phyloP scores from a whole-genome alignment of 805 yeast genomes.

The Lachancea meyersii region DNA sequence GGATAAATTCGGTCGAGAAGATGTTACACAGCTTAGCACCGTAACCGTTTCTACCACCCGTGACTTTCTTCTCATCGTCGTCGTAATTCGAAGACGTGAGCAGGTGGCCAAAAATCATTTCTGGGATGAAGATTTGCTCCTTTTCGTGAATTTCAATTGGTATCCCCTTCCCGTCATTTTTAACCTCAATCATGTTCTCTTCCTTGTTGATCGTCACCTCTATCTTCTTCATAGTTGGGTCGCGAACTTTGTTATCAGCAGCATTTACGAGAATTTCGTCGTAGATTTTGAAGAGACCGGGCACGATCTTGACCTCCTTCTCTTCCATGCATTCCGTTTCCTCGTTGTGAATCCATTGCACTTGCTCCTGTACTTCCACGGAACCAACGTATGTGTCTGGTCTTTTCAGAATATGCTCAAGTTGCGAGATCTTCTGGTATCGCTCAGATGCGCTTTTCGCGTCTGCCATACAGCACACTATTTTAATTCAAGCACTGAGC shows the following conservation, averaged over 20 bases:
- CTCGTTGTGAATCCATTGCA: conserved; percentile 81
- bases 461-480: conserved; percentile 10
- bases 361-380: conserved; percentile 70
- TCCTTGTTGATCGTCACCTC: conserved; percentile 79
- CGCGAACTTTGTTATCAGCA: conserved; percentile 96
- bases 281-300: conserved; percentile 92
- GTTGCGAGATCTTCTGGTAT: conserved; percentile 88
- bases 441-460: conserved; percentile 53
- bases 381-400: conserved; percentile 98
- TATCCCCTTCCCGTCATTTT: conserved; percentile 92
- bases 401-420: conserved; percentile 92
- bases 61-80: conserved; percentile 89
- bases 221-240: conserved; percentile 79
- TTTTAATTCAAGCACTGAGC: no score
- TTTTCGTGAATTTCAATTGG: conserved; percentile 90
- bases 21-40: conserved; percentile 98
- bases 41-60: conserved; percentile 97
- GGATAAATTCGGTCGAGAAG: conserved; percentile 77
- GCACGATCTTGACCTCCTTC: conserved; percentile 71
- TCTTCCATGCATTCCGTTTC: conserved; percentile 54
- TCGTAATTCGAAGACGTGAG: conserved; percentile 94
- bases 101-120: conserved; percentile 90
- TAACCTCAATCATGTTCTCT: conserved; percentile 65
- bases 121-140: conserved; percentile 91
- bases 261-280: conserved; percentile 97